Evolutionary conservation across 495 filamentous ascomycete genomes (phyloP).

Genomic region (Aspergillus kassunensis): DNA sequence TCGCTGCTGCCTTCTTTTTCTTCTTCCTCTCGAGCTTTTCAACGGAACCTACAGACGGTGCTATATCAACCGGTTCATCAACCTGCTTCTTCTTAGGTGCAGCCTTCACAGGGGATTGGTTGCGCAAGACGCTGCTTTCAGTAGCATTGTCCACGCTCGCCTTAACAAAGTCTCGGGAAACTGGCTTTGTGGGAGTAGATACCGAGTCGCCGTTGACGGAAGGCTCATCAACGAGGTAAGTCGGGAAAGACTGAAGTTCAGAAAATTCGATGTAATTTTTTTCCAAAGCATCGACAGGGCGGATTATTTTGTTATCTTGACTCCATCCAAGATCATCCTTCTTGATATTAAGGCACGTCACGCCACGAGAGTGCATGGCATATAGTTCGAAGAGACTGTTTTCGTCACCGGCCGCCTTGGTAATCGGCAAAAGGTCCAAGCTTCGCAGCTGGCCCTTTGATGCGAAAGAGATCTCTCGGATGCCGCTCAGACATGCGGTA

Average conservation of each 20-base stretch:
- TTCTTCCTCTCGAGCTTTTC: constrained; percentile 57
- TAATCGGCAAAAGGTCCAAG: constrained; percentile 72
- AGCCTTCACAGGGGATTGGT: constrained; percentile 41
- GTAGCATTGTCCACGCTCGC: constrained; percentile 29
- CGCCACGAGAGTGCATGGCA: constrained; percentile 93
- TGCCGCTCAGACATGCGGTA: constrained; percentile 92
- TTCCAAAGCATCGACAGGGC: constrained; percentile 67
- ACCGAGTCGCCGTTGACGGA: constrained; percentile 48
- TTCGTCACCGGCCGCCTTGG: constrained; percentile 46
- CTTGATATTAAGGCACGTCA: constrained; percentile 78
- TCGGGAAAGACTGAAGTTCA: constrained; percentile 45
- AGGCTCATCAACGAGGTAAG: constrained; percentile 42
- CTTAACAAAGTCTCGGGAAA: constrained; percentile 35
- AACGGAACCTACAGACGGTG: constrained; percentile 20
- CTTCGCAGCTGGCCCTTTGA: constrained; percentile 87
- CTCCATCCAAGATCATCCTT: constrained; percentile 88
- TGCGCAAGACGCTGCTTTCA: constrained; percentile 32
- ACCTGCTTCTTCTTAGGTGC: constrained; percentile 38
- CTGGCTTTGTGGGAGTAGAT: constrained; percentile 31
- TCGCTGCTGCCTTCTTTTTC: constrained; percentile 50
- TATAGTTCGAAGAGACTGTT: constrained; percentile 85
- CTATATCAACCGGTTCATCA: constrained; percentile 37
- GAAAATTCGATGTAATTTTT: constrained; percentile 54
- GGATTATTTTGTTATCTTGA: constrained; percentile 75
- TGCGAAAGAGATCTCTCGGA: constrained; percentile 88